Conservation (phyloP, 1,284 basidiomycete genomes). For the Thelephora terrestris region DNA sequence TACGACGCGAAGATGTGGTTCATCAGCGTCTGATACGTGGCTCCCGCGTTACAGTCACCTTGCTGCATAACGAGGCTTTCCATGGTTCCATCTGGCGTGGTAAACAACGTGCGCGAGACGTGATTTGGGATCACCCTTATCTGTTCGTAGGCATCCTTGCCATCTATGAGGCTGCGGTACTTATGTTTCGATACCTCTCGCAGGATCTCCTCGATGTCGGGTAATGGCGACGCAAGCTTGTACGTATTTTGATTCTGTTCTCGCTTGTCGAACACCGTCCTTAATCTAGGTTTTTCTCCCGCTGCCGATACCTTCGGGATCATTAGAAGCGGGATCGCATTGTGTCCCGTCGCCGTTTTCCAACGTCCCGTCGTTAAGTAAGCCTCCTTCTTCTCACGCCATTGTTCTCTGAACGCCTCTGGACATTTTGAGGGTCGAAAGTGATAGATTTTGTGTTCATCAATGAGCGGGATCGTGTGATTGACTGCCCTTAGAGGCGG, state of each 20-base stretch:
- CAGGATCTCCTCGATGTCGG: constrained; percentile 12
- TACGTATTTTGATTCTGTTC: constrained; percentile 26
- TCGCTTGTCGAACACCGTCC: constrained; percentile 24
- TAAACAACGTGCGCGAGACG: constrained; percentile 9
- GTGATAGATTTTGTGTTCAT: constrained; percentile 20
- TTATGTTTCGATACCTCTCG: constrained; percentile 5
- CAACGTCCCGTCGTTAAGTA: constrained; percentile 23
- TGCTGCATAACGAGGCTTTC: constrained; percentile 26
- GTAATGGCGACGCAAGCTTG: constrained; percentile 25
- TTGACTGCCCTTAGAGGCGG: constrained; percentile 28
- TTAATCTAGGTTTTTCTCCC: constrained; percentile 13
- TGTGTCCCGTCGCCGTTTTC: constrained; percentile 16
- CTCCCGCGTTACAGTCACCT: constrained; percentile 26
- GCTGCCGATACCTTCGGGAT: constrained; percentile 21
- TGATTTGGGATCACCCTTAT: constrained; percentile 13
- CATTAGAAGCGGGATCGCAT: constrained; percentile 26
- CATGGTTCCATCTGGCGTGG: constrained; percentile 25
- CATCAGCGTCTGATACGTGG: constrained; percentile 27
- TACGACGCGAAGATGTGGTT: constrained; percentile 21
- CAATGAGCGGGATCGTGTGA: constrained; percentile 28
- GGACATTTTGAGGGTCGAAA: constrained; percentile 24
- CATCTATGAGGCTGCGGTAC: constrained; percentile 9
- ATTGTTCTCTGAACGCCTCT: constrained; percentile 19
- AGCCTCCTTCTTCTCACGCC: constrained; percentile 20
- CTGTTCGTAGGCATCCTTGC: constrained; percentile 18